These are phyloP conservation scores for Penicillium sp. DNA, from an alignment of 2,329 filamentous ascomycete species.

Conservation along the genomic window DNA sequence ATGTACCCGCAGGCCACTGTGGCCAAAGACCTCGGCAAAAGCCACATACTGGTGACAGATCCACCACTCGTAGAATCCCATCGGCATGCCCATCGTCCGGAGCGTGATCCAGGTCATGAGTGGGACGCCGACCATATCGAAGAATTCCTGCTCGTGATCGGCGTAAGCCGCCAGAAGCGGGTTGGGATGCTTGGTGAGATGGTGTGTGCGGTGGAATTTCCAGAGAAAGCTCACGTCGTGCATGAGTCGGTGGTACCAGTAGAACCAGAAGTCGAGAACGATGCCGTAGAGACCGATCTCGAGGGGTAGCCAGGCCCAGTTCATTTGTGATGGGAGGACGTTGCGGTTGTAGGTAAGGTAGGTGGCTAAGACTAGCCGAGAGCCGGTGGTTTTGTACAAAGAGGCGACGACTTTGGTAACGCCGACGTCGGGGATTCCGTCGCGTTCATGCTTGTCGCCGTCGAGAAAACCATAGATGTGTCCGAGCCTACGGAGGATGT, in stretches of 20 bases:
- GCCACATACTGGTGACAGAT: conserved; percentile 42
- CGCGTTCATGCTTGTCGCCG: conserved; percentile 23
- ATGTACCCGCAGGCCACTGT: conserved; percentile 28
- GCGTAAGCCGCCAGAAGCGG: conserved; percentile 40
- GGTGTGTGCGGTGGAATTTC: conserved; percentile 43
- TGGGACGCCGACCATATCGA: conserved; percentile 41
- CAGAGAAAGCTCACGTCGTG: conserved; percentile 39
- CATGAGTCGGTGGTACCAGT: conserved; percentile 32
- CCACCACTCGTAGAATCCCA: conserved; percentile 47
- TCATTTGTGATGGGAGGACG: conserved; percentile 21
- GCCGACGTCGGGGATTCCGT: conserved; percentile 39
- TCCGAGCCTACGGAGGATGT: conserved; percentile 18
- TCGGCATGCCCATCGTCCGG: conserved; percentile 34
- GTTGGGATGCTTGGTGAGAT: conserved; percentile 44
- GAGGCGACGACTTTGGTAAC: conserved; percentile 31
- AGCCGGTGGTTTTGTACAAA: conserved; percentile 30
- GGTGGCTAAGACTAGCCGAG: conserved; percentile 29
- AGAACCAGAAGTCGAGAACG: conserved; percentile 23
- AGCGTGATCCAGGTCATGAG: conserved; percentile 36
- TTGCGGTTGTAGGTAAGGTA: conserved; percentile 26
- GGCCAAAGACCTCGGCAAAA: conserved; percentile 27
- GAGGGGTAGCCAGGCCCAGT: conserved; percentile 33
- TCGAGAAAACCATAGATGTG: conserved; percentile 19
- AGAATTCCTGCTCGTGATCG: conserved; percentile 40
- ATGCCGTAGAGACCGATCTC: conserved; percentile 25